Conservation (phyloP, 75 land plant species). For the Sequoia sempervirens region DNA sequence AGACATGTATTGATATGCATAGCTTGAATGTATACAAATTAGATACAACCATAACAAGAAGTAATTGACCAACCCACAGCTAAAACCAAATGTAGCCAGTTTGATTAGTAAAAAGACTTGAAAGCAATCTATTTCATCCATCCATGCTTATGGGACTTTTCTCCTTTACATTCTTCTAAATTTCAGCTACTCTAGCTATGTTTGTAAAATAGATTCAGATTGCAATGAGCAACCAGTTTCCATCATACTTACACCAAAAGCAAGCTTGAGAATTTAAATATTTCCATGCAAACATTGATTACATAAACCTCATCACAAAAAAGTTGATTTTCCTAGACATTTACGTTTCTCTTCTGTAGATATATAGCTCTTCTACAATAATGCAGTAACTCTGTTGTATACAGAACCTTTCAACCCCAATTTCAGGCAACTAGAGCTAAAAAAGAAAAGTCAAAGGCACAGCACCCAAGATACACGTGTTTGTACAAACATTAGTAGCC, state of each 20-base stretch:
- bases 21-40: too few species aligned
- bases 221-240: background rate
- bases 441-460: background rate
- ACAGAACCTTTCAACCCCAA: background rate
- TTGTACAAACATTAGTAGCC: background rate
- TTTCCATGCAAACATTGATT: background rate
- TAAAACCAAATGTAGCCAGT: background rate
- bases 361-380: background rate
- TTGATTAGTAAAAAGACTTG: background rate
- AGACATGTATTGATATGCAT: too few species aligned
- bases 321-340: too few species aligned
- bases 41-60: background rate
- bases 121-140: background rate
- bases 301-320: background rate
- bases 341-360: background rate
- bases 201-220: background rate
- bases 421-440: background rate
- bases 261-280: too few species aligned
- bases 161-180: background rate
- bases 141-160: background rate
- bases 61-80: background rate
- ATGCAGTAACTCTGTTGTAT: background rate
- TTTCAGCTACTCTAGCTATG: background rate
- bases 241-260: background rate
- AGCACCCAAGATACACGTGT: background rate